These are phyloP conservation scores for Coccomyxa sp. DNA, from an alignment of 139 green algal species.

Conservation along the genomic window DNA sequence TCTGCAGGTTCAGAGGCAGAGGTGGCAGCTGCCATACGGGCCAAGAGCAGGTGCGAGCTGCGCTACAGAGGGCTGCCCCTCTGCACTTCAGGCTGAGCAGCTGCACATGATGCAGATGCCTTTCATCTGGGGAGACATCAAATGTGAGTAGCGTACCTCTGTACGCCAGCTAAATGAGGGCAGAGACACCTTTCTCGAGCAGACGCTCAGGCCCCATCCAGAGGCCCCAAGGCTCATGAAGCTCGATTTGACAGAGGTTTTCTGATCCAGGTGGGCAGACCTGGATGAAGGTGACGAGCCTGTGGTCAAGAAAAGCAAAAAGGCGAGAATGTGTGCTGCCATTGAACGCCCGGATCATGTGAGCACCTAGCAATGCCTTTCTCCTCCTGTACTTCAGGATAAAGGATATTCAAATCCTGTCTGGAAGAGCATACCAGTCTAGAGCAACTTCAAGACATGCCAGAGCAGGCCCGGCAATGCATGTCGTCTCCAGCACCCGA, in stretches of 20 bases:
- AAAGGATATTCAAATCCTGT: background rate
- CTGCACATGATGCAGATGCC: no score
- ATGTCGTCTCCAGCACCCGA: background rate
- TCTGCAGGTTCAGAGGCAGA: background rate
- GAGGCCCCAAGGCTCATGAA: no score
- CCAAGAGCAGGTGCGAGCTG: slow-evolving; percentile 3
- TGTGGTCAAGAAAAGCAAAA: background rate
- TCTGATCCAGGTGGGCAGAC: slow-evolving; percentile 13
- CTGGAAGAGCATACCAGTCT: background rate
- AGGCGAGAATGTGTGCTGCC: background rate
- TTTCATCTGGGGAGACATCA: no score
- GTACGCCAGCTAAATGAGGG: no score
- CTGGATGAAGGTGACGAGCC: background rate
- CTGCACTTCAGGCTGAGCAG: no score
- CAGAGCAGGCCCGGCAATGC: background rate
- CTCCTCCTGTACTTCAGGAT: no score
- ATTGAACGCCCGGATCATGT: background rate
- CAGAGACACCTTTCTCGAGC: no score
- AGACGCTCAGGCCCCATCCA: no score
- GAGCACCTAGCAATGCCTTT: no score
- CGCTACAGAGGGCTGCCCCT: no score
- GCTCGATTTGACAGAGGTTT: no score
- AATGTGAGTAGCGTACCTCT: no score
- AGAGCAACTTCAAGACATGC: background rate
- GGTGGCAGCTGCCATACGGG: background rate